Base-by-base conservation (phyloP, 441 rosid species). In the Populus tomentosa region DNA sequence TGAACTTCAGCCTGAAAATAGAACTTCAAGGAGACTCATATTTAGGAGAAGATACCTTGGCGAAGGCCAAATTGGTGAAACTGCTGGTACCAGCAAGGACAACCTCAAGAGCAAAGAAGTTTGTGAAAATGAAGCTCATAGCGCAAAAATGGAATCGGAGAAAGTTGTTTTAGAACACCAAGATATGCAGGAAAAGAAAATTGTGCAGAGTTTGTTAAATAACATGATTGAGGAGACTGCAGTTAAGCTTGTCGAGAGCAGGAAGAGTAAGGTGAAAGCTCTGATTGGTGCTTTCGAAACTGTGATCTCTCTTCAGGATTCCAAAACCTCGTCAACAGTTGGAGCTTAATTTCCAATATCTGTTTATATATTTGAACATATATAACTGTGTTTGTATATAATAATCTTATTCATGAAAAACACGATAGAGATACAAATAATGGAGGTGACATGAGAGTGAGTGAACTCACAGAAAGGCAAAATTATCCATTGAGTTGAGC, bases 231-330 rank as follows among this genome's bases (percentile, higher is more conserved):
- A 94, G 82, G 96, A 91, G 88, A 89, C 97, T 70, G 97, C 98
- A 42, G 88, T 83, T 73, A 88, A 90, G 79, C 92, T 93, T 13
- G 96, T 82, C 2, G 82, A 88, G 85, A 83, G 85, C 59, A 89
- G 83, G 81, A 97, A 87, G 82, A 90, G 97, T 80, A 94, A 91
- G 84, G 99, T 97, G 53, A 92, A 91, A 80, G 98, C 94, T 53
- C 86, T 97, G 79, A 98, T 93, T 16, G 91, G 95, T 46, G 99
- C 98, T 64, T 97, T 97, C 70, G 98, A 97, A 85, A 82, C 97
- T 2, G 93, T 94, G 75, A 90, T 97, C 79, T 92, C 97, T 64
- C 90, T 90, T 63, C 94, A 91, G 79, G 95, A 89, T 40, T 70
- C 46, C 64, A 83, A 80, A 65, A 86, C 88, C 66, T 76, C 82